Evolutionary conservation across 2,329 filamentous ascomycete species (phyloP).

Genomic region (Gnomoniopsis sp.): DNA sequence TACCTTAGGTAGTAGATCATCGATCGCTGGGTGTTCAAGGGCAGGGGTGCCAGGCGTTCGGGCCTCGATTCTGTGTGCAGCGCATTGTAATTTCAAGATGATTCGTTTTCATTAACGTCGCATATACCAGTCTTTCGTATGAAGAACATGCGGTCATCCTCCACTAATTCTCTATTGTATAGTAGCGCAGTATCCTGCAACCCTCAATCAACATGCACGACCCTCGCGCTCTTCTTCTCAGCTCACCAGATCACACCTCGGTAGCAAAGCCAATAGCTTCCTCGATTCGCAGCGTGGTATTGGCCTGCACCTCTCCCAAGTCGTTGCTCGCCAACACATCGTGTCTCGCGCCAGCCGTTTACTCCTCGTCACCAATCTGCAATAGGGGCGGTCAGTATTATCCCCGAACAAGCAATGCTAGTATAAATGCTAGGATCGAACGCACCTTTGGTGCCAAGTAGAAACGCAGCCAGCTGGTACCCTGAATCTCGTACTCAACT

Average conservation of each 20-base stretch:
- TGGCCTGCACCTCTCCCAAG: not conserved
- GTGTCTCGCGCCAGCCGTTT: constrained; percentile 14
- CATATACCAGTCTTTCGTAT: constrained; percentile 1
- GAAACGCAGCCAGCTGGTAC: constrained; percentile 89
- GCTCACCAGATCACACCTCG: not conserved
- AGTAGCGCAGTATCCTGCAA: constrained; percentile 15
- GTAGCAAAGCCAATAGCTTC: not conserved
- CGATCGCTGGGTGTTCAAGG: not conserved
- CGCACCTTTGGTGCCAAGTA: constrained; percentile 96
- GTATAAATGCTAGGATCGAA: not conserved
- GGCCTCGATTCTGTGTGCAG: not conserved
- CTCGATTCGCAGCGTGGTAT: not conserved
- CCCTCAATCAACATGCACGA: not conserved
- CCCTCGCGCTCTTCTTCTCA: constrained; percentile 1
- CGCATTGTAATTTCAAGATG: not conserved
- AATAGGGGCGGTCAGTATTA: constrained; percentile 2
- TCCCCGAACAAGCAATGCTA: not conserved
- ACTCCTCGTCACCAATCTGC: constrained; percentile 38
- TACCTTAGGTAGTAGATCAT: constrained; percentile 4
- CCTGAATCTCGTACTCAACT: constrained; percentile 82
- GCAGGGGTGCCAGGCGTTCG: not conserved
- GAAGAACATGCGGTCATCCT: constrained; percentile 10
- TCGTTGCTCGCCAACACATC: constrained; percentile 6
- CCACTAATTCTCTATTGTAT: constrained; percentile 6
- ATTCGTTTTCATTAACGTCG: constrained; percentile 15